phyloP scores from a whole-genome alignment of 768 basidiomycete genomes.

The Pleurotus tuber-regium region DNA sequence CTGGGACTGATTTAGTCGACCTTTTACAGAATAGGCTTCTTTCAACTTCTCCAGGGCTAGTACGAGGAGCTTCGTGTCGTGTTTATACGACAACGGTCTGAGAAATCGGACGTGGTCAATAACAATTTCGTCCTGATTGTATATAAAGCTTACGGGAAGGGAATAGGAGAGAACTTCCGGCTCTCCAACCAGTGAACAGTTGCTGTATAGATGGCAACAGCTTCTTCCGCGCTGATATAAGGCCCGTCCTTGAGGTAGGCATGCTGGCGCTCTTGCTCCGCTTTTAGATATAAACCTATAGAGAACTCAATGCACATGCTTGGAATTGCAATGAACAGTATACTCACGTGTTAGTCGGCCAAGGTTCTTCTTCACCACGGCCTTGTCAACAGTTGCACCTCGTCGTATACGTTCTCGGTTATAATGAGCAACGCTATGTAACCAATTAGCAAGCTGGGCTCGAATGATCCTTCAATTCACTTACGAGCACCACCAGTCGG shows the following conservation, averaged over 20 bases:
- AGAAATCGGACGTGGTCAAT: neutral
- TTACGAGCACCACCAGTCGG: constrained; percentile 97
- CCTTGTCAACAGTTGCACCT: constrained; percentile 97
- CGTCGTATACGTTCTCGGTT: constrained; percentile 97
- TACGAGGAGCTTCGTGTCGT: constrained; percentile 96
- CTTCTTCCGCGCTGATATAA: constrained; percentile 98
- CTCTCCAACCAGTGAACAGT: constrained; percentile 99
- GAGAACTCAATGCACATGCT: neutral
- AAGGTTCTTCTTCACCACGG: constrained; percentile 98
- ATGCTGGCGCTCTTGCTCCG: constrained; percentile 98
- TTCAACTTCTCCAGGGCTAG: constrained; percentile 97
- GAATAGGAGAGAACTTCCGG: constrained; percentile 97
- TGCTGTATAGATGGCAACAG: constrained; percentile 97
- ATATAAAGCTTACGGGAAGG: constrained; percentile 77
- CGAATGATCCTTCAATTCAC: constrained; percentile 23
- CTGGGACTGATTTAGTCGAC: constrained; percentile 95
- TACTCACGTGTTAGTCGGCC: constrained; percentile 89
- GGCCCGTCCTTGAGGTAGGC: constrained; percentile 99
- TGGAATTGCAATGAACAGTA: neutral
- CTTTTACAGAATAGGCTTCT: constrained; percentile 98
- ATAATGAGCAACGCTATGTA: constrained; percentile 84
- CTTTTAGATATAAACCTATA: constrained; percentile 88
- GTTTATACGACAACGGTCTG: constrained; percentile 95
- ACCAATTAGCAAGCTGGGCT: neutral
- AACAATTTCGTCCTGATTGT: neutral